Percentiles rank a stretch among this genome's conserved stretches.
Evolutionary conservation across 805 yeast genomes (phyloP).

Genomic region (Ogataea pignaliae): DNA sequence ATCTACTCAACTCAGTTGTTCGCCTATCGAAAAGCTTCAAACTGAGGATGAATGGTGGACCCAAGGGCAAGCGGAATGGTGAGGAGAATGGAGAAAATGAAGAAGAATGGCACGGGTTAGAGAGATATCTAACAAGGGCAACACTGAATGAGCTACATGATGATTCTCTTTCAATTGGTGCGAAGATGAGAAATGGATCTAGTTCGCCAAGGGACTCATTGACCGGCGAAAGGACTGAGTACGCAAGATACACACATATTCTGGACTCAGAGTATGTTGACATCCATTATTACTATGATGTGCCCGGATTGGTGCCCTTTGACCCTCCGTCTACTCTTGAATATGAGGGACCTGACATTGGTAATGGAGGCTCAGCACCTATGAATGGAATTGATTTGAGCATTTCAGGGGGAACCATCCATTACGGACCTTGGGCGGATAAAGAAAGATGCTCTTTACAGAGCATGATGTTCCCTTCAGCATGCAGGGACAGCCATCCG

Average conservation of each 20-base stretch:
- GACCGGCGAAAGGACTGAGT: constrained; percentile 52
- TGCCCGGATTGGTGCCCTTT: constrained; percentile 58
- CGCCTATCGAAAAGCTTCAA: not conserved
- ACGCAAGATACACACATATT: constrained; percentile 73
- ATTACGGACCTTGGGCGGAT: constrained; percentile 96
- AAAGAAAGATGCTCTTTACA: constrained; percentile 70
- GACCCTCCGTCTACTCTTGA: constrained; percentile 29
- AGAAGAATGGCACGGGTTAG: constrained; percentile 70
- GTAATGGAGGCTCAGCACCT: constrained; percentile 57
- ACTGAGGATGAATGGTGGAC: not conserved
- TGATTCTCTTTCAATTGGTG: constrained; percentile 3
- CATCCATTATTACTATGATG: constrained; percentile 64
- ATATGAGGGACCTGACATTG: constrained; percentile 48
- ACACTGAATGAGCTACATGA: constrained; percentile 29
- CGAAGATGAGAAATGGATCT: constrained; percentile 2
- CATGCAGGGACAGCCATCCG: constrained; percentile 53
- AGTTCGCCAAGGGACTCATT: constrained; percentile 19
- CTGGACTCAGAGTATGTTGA: constrained; percentile 54
- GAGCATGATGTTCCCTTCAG: constrained; percentile 60
- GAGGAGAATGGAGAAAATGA: constrained; percentile 7
- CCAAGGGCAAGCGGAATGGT: constrained; percentile 4
- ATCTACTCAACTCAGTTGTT: not conserved
- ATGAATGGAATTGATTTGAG: constrained; percentile 56
- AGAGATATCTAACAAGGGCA: constrained; percentile 50
- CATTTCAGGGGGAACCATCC: constrained; percentile 57